phyloP scores from a whole-genome alignment of 2,329 filamentous ascomycete species.

The Ophiocordyceps camponoti-leonardi region DNA sequence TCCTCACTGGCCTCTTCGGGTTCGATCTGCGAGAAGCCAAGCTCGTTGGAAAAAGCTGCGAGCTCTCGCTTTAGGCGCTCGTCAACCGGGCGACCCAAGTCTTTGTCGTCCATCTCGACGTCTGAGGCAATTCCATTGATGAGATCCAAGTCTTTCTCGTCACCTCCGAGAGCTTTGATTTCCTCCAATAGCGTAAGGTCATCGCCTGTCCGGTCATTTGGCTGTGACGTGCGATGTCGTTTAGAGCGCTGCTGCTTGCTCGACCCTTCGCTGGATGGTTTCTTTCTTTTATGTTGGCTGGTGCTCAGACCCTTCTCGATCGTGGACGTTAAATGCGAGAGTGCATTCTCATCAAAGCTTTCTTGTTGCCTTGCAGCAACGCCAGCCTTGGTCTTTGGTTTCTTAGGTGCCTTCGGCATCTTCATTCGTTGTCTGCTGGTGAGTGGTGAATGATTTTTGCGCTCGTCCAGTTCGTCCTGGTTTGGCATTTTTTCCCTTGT shows the following conservation, averaged over 20 bases:
- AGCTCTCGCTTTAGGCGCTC: constrained; percentile 21
- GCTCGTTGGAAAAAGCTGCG: constrained; percentile 19
- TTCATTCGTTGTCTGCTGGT: background rate
- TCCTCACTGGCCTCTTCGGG: constrained; percentile 19
- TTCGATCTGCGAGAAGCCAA: constrained; percentile 17
- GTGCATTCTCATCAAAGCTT: constrained; percentile 29
- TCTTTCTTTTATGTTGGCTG: constrained; percentile 27
- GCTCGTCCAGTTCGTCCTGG: background rate
- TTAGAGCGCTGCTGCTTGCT: constrained; percentile 16
- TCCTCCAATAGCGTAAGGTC: constrained; percentile 37
- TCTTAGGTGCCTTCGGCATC: constrained; percentile 21
- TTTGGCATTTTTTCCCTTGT: background rate
- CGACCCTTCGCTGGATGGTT: constrained; percentile 17
- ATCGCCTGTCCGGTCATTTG: constrained; percentile 9
- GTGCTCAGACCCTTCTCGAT: constrained; percentile 34
- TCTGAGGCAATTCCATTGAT: constrained; percentile 33
- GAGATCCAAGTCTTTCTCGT: constrained; percentile 45
- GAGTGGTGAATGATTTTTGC: too few relatives aligned
- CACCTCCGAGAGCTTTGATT: constrained; percentile 47
- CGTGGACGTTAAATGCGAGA: constrained; percentile 36
- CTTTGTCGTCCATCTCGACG: constrained; percentile 17
- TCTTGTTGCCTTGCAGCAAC: constrained; percentile 7
- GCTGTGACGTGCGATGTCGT: constrained; percentile 17
- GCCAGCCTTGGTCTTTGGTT: constrained; percentile 12
- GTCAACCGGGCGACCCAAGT: constrained; percentile 19